A percentile compares a stretch with the other conserved stretches of the same genome.
Evolutionary conservation across 345 rosid species (phyloP).

Genomic region (Schrenkiella parvula): DNA sequence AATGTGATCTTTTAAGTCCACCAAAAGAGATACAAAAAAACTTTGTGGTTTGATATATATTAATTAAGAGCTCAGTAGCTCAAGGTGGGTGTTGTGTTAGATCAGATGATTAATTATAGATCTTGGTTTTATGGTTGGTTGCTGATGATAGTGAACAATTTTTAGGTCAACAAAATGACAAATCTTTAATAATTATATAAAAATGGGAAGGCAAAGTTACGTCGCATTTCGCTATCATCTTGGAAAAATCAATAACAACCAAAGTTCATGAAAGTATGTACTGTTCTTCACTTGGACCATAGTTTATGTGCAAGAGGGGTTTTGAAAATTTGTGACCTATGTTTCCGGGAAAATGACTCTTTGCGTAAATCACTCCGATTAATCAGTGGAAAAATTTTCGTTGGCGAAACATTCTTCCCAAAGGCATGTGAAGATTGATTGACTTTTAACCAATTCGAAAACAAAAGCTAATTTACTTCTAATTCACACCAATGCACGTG

Average conservation of each 20-base stretch:
- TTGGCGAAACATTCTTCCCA: background rate
- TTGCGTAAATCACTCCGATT: slow-evolving; percentile 33
- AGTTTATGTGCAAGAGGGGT: background rate
- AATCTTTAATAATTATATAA: slow-evolving; percentile 13
- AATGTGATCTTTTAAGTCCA: background rate
- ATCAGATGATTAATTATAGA: slow-evolving; percentile 20
- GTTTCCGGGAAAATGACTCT: slow-evolving; percentile 29
- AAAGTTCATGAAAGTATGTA: background rate
- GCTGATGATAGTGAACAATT: slow-evolving; percentile 31
- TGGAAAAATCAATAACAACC: slow-evolving; percentile 27
- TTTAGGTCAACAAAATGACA: slow-evolving; percentile 32
- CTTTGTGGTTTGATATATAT: background rate
- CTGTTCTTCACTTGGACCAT: slow-evolving; percentile 20
- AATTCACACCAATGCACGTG: slow-evolving; percentile 17
- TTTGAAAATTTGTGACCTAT: background rate
- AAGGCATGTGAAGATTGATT: slow-evolving; percentile 18
- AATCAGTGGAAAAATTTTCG: slow-evolving; percentile 3
- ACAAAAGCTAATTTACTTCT: background rate
- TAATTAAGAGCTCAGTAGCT: slow-evolving; percentile 34
- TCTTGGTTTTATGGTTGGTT: slow-evolving; percentile 31
- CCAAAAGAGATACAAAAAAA: background rate
- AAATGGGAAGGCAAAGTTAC: slow-evolving; percentile 21
- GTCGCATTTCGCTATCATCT: slow-evolving; percentile 27
- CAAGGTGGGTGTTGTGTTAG: slow-evolving; percentile 31
- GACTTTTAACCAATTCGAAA: slow-evolving; percentile 19